Evolutionary conservation across 2,329 filamentous ascomycete genomes (phyloP), one percentile per base, ranked within the genome.

Genomic region (Calycina marina): DNA sequence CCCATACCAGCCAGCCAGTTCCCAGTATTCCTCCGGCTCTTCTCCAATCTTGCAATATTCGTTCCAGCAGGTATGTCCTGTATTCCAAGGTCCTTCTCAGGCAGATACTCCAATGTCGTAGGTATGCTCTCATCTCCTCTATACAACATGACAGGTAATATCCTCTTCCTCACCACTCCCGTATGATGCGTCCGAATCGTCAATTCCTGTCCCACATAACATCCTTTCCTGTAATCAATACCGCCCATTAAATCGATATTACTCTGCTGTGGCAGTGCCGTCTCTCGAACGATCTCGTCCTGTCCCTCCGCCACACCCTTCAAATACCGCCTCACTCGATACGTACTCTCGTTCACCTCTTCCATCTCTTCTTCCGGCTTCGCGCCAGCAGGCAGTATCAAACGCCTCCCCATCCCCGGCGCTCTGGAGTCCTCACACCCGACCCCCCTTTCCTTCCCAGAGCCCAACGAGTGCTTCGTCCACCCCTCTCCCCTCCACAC

Each of bases 141-240:
- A 53, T 88, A 90, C 11, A 94, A 50, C 42, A 78, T 59, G 18
- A 88, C 75, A 0, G 90, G 90, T 32, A 98, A 55, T 30, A 96
- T 72, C 30, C 90, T 69, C 64, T 94, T 93, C 39, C 90, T 69
- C 25, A 98, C 83, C 11, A 98, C 83, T 14, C 90, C 90, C 9
- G 80, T 86, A 57, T 98, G 90, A 53, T 86, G 79, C 2, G 90
- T 98, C 25, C 90, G 77, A 43, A 96, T 93, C 2, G 90, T 96
- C 41, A 98, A 67, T 56, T 98, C 90, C 58, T 98, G 90, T 0
- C 90, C 90, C 5, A 96, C 73, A 56, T 98, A 98, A 58, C 90
- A 98, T 5, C 90, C 90, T 60, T 98, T 98, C 51, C 74, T 74
- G 60, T 90, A 98, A 57, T 94, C 83, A 43, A 98, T 77, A 15